phyloP scores from a whole-genome alignment of 345 rosid species.

The Triadica sebifera region DNA sequence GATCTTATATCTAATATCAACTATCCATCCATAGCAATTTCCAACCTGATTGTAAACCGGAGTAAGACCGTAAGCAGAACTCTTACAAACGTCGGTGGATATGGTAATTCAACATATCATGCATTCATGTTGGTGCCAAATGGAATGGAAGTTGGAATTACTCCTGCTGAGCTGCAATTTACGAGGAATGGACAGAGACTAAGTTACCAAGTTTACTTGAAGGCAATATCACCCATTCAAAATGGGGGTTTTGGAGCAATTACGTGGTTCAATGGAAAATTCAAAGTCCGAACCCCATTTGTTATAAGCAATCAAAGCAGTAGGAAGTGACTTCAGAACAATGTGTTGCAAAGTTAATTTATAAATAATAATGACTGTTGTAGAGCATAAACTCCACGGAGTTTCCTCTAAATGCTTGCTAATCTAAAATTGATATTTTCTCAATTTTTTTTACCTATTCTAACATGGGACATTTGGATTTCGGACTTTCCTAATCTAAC shows the following conservation, averaged over 20 bases:
- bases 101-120: slow-evolving; percentile 40
- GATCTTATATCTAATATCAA: slow-evolving; percentile 59
- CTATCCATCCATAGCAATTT: slow-evolving; percentile 72
- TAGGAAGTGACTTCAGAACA: neutral
- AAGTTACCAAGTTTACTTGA: slow-evolving; percentile 46
- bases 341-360: neutral
- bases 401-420: neutral
- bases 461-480: neutral
- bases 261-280: slow-evolving; percentile 54
- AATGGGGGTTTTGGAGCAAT: slow-evolving; percentile 59
- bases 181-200: slow-evolving; percentile 41
- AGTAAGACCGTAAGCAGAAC: slow-evolving; percentile 48
- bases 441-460: neutral
- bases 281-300: slow-evolving; percentile 46
- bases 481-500: neutral
- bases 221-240: slow-evolving; percentile 21
- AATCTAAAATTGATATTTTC: neutral
- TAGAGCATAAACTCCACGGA: neutral
- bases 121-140: slow-evolving; percentile 33
- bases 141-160: slow-evolving; percentile 37
- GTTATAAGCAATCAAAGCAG: slow-evolving; percentile 24
- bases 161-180: slow-evolving; percentile 50
- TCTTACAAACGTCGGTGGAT: slow-evolving; percentile 63
- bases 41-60: slow-evolving; percentile 35
- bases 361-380: neutral